These are phyloP conservation scores for Ulmus americana DNA, from an alignment of 331 rosid genomes.

Conservation along the genomic window DNA sequence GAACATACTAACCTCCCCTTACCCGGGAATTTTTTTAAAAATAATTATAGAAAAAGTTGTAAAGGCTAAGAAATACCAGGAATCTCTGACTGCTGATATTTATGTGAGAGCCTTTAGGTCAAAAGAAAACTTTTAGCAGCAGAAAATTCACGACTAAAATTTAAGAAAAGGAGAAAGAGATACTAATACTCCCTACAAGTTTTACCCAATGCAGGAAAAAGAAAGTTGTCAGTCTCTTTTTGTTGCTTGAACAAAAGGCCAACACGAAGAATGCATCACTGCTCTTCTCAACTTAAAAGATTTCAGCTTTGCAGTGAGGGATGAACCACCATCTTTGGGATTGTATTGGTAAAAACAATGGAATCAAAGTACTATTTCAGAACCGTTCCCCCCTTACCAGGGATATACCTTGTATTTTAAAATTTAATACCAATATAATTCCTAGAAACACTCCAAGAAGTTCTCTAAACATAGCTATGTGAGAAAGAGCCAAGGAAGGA, in stretches of 20 bases:
- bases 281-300: slow-evolving; percentile 61
- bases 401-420: slow-evolving; percentile 37
- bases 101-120: slow-evolving; percentile 61
- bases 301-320: slow-evolving; percentile 44
- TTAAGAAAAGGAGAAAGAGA: slow-evolving; percentile 56
- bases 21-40: slow-evolving; percentile 66
- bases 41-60: slow-evolving; percentile 36
- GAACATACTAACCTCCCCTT: slow-evolving; percentile 79
- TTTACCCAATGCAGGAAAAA: slow-evolving; percentile 79
- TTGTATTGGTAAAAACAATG: slow-evolving; percentile 36
- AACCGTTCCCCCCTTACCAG: slow-evolving; percentile 59
- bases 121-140: slow-evolving; percentile 63
- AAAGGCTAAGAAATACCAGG: slow-evolving; percentile 63
- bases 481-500: slow-evolving; percentile 24
- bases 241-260: slow-evolving; percentile 62
- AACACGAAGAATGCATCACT: slow-evolving; percentile 49
- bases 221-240: slow-evolving; percentile 71
- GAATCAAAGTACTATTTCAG: slow-evolving; percentile 34
- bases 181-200: slow-evolving; percentile 64
- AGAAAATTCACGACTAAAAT: slow-evolving; percentile 45
- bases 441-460: slow-evolving; percentile 38
- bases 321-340: slow-evolving; percentile 48
- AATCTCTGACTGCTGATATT: slow-evolving; percentile 57
- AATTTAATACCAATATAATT: slow-evolving; percentile 25
- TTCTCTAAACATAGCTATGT: slow-evolving; percentile 30